Base-by-base conservation (phyloP, 2,329 filamentous ascomycete species). In the Claviceps digitariae region DNA sequence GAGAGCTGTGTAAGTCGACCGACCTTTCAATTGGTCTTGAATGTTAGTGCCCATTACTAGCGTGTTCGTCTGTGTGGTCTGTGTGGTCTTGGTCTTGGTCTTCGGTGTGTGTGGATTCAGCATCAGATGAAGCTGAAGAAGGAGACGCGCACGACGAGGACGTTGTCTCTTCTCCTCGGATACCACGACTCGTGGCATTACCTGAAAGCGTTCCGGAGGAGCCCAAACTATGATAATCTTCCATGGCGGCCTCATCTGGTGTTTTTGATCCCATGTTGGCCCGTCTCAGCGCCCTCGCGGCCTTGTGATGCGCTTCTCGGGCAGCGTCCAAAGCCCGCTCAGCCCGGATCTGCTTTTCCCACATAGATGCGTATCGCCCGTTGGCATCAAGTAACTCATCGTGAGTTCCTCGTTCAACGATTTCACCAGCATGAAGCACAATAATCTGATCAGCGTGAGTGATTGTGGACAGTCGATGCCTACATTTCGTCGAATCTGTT, bases 381-480 rank as follows among this genome's bases (percentile, higher is more conserved):
- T 81, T 81, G 48, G 78, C 72, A 2, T 75, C 74, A 5, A 95
- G 73, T 3, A 95, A 75, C 60, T 91, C 82, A 17, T 85, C 78
- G 63, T 95, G 90, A 0, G 83, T 90, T 17, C 89, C 89, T 48
- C 78, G 77, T 70, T 95, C 89, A 15, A 81, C 79, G 50, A 95
- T 84, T 47, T 78, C 75, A n/a, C 89, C 89, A 55, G 82, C 80
- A 57, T 86, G 82, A 31, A 90, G 74, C 46, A 94, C 88, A 52
- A 90, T 74, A 56, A 95, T 90, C 62, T 90, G 86, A 65, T 95
- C 87, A 10, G 89, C 89, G 54, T 87, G 84, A 3, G 87, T 90
- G 61, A 93, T 91, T 1, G 85, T 90, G 34, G 87, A 93, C 25
- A 95, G 73, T 52, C 89, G 84, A 68, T 95, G 89, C 51, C 79